Conservation (phyloP, 176 grass and related monocot species). For the Zea mays region Zm-B73-REFERENCE-NAM-5.0 NC_050103.1:135133501-135134000, state of each 20-base stretch:
- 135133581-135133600: too few relatives aligned
- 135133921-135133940: neutral
- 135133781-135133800: neutral
- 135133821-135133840: conserved; percentile 16
- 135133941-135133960: neutral
- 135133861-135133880: neutral
- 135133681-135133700: too few relatives aligned
- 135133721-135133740: too few relatives aligned
- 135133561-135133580: too few relatives aligned
- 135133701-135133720: too few relatives aligned
- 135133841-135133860: neutral
- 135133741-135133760: neutral
- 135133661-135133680: too few relatives aligned
- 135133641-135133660: too few relatives aligned
- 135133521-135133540: too few relatives aligned
- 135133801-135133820: neutral
- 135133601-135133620: too few relatives aligned
- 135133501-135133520: too few relatives aligned
- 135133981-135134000: neutral
- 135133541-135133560: too few relatives aligned
- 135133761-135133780: neutral
- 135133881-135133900: neutral
- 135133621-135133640: too few relatives aligned
- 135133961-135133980: neutral
- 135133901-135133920: neutral